Evolutionary conservation across 495 filamentous ascomycete genomes (phyloP).

Genomic region (Xylaria cubensis): DNA sequence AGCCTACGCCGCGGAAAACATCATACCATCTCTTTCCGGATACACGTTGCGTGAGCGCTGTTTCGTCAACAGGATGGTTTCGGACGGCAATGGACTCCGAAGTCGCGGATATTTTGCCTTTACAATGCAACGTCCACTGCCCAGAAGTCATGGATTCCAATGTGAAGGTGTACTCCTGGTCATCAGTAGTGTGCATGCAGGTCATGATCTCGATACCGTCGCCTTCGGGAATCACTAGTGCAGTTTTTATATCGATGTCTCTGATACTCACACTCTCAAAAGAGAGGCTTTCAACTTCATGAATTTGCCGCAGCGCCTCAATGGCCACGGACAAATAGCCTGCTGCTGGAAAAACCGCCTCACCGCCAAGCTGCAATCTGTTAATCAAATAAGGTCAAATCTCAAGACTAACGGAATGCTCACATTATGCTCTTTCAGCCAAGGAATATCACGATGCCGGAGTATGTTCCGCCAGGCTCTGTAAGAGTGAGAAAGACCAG

Average conservation of each 20-base stretch:
- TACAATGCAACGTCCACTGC: slow-evolving; percentile 25
- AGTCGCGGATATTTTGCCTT: slow-evolving; percentile 22
- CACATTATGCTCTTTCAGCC: slow-evolving; percentile 31
- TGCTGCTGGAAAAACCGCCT: slow-evolving; percentile 3
- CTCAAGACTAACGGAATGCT: slow-evolving; percentile 2
- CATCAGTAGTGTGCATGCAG: background rate
- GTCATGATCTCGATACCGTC: slow-evolving; percentile 35
- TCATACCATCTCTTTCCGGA: slow-evolving; percentile 5
- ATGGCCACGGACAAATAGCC: background rate
- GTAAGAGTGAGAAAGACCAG: slow-evolving; percentile 40
- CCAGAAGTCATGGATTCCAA: background rate
- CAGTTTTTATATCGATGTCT: slow-evolving; percentile 49
- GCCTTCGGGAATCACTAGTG: slow-evolving; percentile 42
- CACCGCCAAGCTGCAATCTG: background rate
- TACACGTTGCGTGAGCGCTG: background rate
- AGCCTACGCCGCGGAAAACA: background rate
- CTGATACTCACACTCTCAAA: slow-evolving; percentile 37
- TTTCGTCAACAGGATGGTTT: slow-evolving; percentile 5
- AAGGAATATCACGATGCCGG: slow-evolving; percentile 19
- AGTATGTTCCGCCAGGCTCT: slow-evolving; percentile 9
- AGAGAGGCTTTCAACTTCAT: background rate
- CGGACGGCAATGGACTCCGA: background rate
- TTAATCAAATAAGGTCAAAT: background rate
- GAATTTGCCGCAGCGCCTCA: background rate
- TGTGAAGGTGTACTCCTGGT: slow-evolving; percentile 5